These are phyloP conservation scores for Trypanosoma melophagium DNA, from an alignment of 208 protist species.

Conservation along the genomic window DNA sequence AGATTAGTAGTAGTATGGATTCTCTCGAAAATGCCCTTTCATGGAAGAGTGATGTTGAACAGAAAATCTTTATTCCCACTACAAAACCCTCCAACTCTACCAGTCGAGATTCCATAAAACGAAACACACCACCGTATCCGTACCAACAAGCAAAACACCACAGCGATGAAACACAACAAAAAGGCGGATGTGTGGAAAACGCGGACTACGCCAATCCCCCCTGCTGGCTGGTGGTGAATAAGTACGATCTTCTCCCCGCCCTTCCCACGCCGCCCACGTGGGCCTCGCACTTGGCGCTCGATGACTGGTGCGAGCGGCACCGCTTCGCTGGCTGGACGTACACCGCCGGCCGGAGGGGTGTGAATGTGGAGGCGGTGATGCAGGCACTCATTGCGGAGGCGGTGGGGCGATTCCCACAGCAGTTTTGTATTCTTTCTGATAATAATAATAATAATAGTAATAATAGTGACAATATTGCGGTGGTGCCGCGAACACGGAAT, in stretches of 20 bases:
- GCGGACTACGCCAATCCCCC: neutral
- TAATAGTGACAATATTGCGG: neutral
- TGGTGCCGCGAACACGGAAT: conserved; percentile 3
- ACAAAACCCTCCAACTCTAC: neutral
- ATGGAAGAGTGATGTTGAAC: conserved; percentile 11
- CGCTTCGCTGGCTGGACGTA: conserved; percentile 18
- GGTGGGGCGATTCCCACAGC: conserved; percentile 2
- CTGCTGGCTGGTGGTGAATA: conserved; percentile 21
- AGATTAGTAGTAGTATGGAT: conserved; percentile 8
- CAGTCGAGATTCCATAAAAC: too few species aligned
- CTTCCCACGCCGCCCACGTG: conserved; percentile 12
- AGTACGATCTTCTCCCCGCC: conserved; percentile 5
- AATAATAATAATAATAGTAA: too few species aligned
- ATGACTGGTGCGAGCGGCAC: conserved; percentile 11
- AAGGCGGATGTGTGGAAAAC: too few species aligned
- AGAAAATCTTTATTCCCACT: conserved; percentile 10
- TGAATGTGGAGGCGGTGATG: conserved; percentile 15
- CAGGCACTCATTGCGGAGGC: conserved; percentile 1
- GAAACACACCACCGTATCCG: too few species aligned
- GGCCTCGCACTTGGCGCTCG: conserved; percentile 6
- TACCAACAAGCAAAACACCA: too few species aligned
- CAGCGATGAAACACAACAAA: too few species aligned
- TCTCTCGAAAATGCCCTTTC: conserved; percentile 12
- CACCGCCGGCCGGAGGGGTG: conserved; percentile 4
- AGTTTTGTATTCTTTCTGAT: too few species aligned